phyloP scores from a whole-genome alignment of 164 flowering plant species.

The Akebia trifoliata region DNA sequence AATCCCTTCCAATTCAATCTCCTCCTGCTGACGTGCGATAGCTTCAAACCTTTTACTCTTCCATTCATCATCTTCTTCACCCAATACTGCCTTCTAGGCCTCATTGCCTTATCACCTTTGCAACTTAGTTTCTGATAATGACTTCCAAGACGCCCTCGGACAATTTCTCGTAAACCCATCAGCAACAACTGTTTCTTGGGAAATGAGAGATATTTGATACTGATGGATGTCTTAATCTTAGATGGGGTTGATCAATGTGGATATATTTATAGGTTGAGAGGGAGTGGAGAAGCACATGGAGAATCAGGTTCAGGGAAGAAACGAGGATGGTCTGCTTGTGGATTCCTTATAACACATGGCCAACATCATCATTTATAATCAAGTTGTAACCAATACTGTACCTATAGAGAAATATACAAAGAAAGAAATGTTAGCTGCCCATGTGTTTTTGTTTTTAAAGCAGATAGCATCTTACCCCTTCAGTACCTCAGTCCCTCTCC shows the following conservation, averaged over 20 bases:
- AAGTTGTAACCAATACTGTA: background rate
- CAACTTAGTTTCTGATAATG: constrained; percentile 33
- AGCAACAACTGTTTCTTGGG: background rate
- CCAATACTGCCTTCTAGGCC: constrained; percentile 29
- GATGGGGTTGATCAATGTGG: background rate
- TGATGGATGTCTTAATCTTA: too few relatives aligned
- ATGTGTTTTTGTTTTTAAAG: too few relatives aligned
- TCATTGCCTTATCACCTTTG: constrained; percentile 6
- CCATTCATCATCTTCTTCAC: constrained; percentile 29
- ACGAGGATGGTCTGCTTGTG: constrained; percentile 13
- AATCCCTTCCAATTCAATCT: constrained; percentile 37
- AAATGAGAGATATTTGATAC: too few relatives aligned
- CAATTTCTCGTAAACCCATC: constrained; percentile 28
- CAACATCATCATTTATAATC: constrained; percentile 7
- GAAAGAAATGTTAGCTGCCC: too few relatives aligned
- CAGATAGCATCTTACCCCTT: too few relatives aligned
- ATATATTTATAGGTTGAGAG: background rate
- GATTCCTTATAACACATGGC: constrained; percentile 38
- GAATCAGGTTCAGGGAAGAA: too few relatives aligned
- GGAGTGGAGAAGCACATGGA: too few relatives aligned
- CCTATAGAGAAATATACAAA: too few relatives aligned
- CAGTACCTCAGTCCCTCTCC: too few relatives aligned
- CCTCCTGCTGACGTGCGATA: constrained; percentile 20
- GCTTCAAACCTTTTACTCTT: constrained; percentile 26
- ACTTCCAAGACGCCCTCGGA: constrained; percentile 11